Evolutionary conservation across 345 rosid species (phyloP).

Genomic region (Eucalyptus grandis): DNA sequence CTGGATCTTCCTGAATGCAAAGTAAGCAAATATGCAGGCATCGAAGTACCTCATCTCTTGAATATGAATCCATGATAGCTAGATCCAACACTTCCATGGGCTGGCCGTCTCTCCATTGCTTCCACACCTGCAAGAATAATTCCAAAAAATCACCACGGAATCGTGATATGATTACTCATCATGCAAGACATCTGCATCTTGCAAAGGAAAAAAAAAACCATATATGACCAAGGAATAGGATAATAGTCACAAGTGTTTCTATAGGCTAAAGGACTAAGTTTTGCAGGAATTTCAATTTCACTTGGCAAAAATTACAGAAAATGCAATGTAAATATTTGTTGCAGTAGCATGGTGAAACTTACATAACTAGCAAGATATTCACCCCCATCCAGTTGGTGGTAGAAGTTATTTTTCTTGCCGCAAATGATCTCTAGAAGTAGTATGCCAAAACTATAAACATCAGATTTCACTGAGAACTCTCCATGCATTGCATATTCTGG

Average conservation of each 20-base stretch:
- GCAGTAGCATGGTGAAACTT: not conserved
- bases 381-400: not conserved
- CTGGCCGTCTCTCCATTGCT: constrained; percentile 3
- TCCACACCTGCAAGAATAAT: constrained; percentile 6
- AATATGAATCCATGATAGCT: not conserved
- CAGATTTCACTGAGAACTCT: not conserved
- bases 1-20: constrained; percentile 10
- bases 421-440: not conserved
- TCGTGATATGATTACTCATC: not conserved
- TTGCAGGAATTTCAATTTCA: not conserved
- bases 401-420: not conserved
- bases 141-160: not conserved
- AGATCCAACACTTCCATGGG: constrained; percentile 1
- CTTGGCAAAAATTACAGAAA: too few species aligned
- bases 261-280: not conserved
- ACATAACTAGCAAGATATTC: not conserved
- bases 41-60: constrained; percentile 2
- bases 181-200: not conserved
- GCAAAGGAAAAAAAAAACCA: not conserved
- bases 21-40: constrained; percentile 8
- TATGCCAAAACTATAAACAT: not conserved
- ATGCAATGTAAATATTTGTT: accelerated
- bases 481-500: not conserved
- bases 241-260: too few species aligned
- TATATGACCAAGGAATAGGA: not conserved